These are phyloP conservation scores for Poa annua DNA, from an alignment of 176 grass and related monocot genomes.

Conservation along the genomic window DNA sequence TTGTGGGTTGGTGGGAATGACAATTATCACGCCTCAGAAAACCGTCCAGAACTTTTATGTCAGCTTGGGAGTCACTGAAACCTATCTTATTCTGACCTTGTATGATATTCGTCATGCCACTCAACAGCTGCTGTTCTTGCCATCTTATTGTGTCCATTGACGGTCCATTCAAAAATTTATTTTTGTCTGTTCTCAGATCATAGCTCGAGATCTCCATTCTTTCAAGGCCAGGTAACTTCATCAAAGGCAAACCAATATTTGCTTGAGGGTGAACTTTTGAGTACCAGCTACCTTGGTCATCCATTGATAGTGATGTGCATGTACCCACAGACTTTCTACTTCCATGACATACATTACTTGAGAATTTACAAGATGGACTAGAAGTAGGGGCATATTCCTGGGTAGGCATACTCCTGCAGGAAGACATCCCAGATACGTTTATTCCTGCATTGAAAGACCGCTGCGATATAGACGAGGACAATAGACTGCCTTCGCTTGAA, in stretches of 20 bases:
- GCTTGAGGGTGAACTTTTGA: slow-evolving; percentile 42
- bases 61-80: slow-evolving; percentile 30
- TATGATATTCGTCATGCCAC: slow-evolving; percentile 29
- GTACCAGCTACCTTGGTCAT: slow-evolving; percentile 47
- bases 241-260: slow-evolving; percentile 54
- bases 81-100: slow-evolving; percentile 47
- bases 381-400: slow-evolving; percentile 43
- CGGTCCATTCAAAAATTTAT: slow-evolving; percentile 28
- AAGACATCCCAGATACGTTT: slow-evolving; percentile 21
- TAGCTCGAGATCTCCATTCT: slow-evolving; percentile 56
- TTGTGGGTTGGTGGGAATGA: slow-evolving; percentile 49
- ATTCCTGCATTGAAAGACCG: slow-evolving; percentile 21
- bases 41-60: slow-evolving; percentile 19
- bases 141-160: slow-evolving; percentile 31
- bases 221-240: slow-evolving; percentile 66
- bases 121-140: slow-evolving; percentile 38
- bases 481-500: slow-evolving; percentile 39
- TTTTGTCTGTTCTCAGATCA: slow-evolving; percentile 18
- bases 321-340: slow-evolving; percentile 39
- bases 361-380: slow-evolving; percentile 24
- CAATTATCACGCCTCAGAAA: slow-evolving; percentile 37
- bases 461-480: slow-evolving; percentile 40
- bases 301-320: slow-evolving; percentile 36
- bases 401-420: slow-evolving; percentile 35
- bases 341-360: slow-evolving; percentile 32